Evolutionary conservation across 129 eudicot species (phyloP).

Genomic region (Heracleum sosnowskyi): DNA sequence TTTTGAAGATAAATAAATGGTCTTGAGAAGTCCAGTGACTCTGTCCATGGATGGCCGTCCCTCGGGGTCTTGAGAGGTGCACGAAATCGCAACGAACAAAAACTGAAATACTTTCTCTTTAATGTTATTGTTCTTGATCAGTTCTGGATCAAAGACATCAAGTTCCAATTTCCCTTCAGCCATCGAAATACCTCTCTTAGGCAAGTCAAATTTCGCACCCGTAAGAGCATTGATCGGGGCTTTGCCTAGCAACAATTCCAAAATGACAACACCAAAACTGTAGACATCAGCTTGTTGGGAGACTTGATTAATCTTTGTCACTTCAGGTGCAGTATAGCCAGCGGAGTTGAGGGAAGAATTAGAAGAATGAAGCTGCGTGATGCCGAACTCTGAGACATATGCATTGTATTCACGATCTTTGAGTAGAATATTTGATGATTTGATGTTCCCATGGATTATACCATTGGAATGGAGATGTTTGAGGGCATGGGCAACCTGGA

Average conservation of each 20-base stretch:
- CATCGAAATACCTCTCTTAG: conserved; percentile 29
- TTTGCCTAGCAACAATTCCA: conserved; percentile 42
- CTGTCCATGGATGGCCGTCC: conserved; percentile 33
- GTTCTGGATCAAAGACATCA: conserved; percentile 31
- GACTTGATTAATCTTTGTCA: conserved; percentile 25
- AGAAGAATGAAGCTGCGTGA: conserved; percentile 36
- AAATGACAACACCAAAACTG: conserved; percentile 43
- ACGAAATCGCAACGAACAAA: conserved; percentile 39
- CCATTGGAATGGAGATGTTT: conserved; percentile 40
- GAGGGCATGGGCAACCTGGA: conserved; percentile 36
- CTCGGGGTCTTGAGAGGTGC: conserved; percentile 37
- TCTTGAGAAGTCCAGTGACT: conserved; percentile 25
- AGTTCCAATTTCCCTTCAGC: conserved; percentile 29
- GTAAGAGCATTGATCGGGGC: conserved; percentile 26
- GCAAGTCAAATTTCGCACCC: conserved; percentile 37
- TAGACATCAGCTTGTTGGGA: conserved; percentile 50
- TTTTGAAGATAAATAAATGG: conserved; percentile 18
- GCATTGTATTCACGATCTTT: conserved; percentile 19
- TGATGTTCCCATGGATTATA: conserved; percentile 47
- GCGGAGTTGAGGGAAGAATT: conserved; percentile 14
- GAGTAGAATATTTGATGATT: conserved; percentile 45
- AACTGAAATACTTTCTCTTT: conserved; percentile 34
- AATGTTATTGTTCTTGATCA: conserved; percentile 16
- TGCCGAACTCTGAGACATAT: conserved; percentile 33
- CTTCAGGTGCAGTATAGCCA: conserved; percentile 54